phyloP scores from a whole-genome alignment of 352 stramenopile genomes.

The Pythium myriotylum region DNA sequence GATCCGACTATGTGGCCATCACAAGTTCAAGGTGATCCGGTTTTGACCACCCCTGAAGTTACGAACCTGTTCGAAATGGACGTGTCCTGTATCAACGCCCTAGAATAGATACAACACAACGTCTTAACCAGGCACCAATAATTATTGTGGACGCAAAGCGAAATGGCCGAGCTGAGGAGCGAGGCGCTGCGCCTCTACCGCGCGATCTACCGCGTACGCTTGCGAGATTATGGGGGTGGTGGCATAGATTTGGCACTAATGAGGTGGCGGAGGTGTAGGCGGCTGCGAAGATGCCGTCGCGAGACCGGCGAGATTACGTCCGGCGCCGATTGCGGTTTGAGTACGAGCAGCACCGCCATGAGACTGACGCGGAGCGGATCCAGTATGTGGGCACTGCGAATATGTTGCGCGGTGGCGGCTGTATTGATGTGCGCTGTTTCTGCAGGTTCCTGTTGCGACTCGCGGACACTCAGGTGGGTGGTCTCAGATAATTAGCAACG shows the following conservation, averaged over 20 bases:
- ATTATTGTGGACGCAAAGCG: not conserved
- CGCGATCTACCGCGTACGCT: constrained; percentile 71
- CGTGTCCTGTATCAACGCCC: constrained; percentile 5
- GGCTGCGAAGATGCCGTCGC: constrained; percentile 65
- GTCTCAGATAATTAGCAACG: no score
- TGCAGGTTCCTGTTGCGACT: constrained; percentile 66
- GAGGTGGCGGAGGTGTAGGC: constrained; percentile 31
- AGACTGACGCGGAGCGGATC: constrained; percentile 58
- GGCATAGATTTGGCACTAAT: no score
- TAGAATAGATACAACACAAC: not conserved
- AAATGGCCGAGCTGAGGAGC: constrained; percentile 24
- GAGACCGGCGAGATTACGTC: constrained; percentile 68
- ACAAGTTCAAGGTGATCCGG: constrained; percentile 1
- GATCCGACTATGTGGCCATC: not conserved
- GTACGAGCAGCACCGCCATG: constrained; percentile 65
- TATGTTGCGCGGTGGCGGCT: not conserved
- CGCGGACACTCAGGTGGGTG: constrained; percentile 57
- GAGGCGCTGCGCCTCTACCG: constrained; percentile 71
- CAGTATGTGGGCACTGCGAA: constrained; percentile 28
- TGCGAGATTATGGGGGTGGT: no score
- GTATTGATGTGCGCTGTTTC: not conserved
- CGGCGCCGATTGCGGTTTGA: constrained; percentile 66
- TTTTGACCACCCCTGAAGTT: no score
- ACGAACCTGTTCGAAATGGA: not conserved
- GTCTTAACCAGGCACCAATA: not conserved